Percentiles rank a stretch among this genome's conserved stretches.
Conservation (phyloP, 1,284 basidiomycete genomes). For the Ceratobasidium sp. region DNA sequence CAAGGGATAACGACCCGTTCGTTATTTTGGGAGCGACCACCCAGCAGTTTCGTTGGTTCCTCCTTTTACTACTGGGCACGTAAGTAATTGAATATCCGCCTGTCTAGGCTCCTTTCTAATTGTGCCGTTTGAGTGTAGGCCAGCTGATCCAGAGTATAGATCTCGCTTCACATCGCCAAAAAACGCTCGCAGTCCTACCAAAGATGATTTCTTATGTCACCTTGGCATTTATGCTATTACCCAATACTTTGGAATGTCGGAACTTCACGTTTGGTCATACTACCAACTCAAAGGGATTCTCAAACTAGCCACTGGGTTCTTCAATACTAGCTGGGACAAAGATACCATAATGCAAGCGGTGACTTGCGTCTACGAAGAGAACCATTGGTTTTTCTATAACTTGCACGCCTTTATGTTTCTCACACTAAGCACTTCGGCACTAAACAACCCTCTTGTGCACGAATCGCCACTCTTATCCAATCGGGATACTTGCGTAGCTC, state of each 20-base stretch:
- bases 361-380: too few relatives aligned
- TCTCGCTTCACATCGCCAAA: too few relatives aligned
- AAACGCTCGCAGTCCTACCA: too few relatives aligned
- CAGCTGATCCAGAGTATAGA: too few relatives aligned
- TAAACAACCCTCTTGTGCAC: too few relatives aligned
- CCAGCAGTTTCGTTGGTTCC: background rate
- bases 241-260: background rate
- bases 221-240: background rate
- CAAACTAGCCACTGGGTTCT: background rate
- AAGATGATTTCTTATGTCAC: background rate
- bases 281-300: background rate
- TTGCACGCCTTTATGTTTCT: too few relatives aligned
- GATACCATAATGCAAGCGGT: background rate
- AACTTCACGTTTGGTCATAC: background rate
- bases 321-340: background rate
- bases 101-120: too few relatives aligned
- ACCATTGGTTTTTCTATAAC: too few relatives aligned
- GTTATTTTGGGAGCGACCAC: background rate
- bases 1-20: conserved; percentile 9
- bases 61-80: background rate
- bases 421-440: too few relatives aligned
- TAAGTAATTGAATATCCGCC: background rate
- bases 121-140: too few relatives aligned
- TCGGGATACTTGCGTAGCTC: background rate
- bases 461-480: background rate